Base-by-base conservation (phyloP, 2,329 filamentous ascomycete genomes). In the Phialophora expanda region DNA sequence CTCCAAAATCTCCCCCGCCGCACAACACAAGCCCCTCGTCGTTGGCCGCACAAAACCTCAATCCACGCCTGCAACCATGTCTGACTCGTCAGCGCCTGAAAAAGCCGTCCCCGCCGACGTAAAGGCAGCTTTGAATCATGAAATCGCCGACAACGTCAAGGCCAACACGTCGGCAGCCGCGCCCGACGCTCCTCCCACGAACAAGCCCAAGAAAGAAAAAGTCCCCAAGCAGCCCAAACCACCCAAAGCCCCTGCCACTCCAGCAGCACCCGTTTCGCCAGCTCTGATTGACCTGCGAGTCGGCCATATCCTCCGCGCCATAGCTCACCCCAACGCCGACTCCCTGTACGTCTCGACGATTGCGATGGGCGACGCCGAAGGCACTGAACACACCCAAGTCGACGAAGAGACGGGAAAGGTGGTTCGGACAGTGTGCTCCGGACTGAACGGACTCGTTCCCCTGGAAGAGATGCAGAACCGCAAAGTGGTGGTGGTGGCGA, bases 401-500 rank as follows among this genome's bases (percentile, higher is more conserved):
- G 80, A 82, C 62, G 92, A 97, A 81, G 91, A 91, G 78, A 93
- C 97, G 76, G 93, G 93, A 68, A 92, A 97, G 81, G 85, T 94
- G 51, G 92, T 93, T 74, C 91, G 95, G 55, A 99, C 94, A 17
- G 94, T 99, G 56, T 99, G 95, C 86, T 98, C 95, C 1, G 95
- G 95, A 30, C 86, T 99, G 70, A 97, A 97, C 79, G 95, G 95
- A 7, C 87, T 97, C 32, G 82, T 99, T 1, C 95, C 95, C 0
- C 85, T 99, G 55, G 92, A 92, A 78, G 92, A 97, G 79, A 97
- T 99, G 95, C 95, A 99, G 79, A 89, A 89, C 75, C 92, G 95
- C 78, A 96, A 96, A 82, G 92, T 99, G 67, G 87, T 99, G 34
- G 91, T 95, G 0, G 94, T 99, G 24, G 96, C 92, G 85, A 99